These are phyloP conservation scores for Neopestalotiopsis sp. DNA, from an alignment of 2,329 filamentous ascomycete genomes.

Conservation along the genomic window DNA sequence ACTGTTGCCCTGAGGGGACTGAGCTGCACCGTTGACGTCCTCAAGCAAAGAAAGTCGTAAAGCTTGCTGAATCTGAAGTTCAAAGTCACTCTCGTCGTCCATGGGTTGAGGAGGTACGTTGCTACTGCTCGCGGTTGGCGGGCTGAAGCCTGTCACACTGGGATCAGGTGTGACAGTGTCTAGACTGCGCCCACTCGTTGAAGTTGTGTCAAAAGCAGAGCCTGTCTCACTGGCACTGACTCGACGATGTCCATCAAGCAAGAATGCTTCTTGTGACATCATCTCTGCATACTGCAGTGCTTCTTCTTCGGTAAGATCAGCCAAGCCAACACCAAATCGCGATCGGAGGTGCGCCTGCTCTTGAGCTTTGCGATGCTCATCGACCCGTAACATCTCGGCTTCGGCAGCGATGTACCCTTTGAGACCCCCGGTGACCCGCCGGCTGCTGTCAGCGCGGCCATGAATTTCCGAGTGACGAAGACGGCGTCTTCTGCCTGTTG, in stretches of 20 bases:
- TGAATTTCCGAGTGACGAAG: conserved; percentile 70
- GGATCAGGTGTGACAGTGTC: conserved; percentile 62
- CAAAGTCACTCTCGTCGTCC: conserved; percentile 59
- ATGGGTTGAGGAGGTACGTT: conserved; percentile 35
- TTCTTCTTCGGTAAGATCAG: conserved; percentile 69
- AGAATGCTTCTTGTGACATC: conserved; percentile 66
- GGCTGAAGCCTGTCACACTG: conserved; percentile 51
- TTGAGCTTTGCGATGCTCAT: conserved; percentile 69
- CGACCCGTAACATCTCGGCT: conserved; percentile 76
- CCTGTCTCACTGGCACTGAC: conserved; percentile 55
- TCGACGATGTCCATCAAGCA: conserved; percentile 62
- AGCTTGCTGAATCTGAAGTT: conserved; percentile 67
- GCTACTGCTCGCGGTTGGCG: conserved; percentile 33
- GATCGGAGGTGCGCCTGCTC: conserved; percentile 75
- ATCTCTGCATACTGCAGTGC: conserved; percentile 69
- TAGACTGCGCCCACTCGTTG: conserved; percentile 39
- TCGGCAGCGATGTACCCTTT: conserved; percentile 88
- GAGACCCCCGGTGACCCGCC: conserved; percentile 70
- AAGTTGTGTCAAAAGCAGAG: conserved; percentile 49
- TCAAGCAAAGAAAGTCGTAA: conserved; percentile 67
- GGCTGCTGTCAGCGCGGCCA: conserved; percentile 53
- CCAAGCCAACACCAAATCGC: conserved; percentile 84
- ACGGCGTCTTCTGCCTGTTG: conserved; percentile 79
- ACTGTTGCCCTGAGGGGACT: conserved; percentile 51
- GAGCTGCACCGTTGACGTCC: conserved; percentile 52